Conservation (phyloP, 495 filamentous ascomycete species). For the Glonium stellatum region DNA sequence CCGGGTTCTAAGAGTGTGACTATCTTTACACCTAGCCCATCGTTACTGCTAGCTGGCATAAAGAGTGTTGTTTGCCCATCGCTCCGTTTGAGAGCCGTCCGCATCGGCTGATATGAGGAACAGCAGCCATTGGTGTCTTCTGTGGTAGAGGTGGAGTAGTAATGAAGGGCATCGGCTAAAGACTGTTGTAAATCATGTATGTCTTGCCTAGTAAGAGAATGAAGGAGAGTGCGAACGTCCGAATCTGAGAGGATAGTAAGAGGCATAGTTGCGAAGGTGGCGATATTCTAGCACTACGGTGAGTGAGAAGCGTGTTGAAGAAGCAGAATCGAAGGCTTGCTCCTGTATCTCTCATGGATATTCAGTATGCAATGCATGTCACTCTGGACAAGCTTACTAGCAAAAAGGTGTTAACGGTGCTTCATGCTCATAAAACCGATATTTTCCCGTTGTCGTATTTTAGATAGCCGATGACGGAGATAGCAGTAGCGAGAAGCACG, state of each 20-base stretch:
- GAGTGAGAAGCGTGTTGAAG: neutral
- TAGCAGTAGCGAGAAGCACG: neutral
- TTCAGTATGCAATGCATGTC: neutral
- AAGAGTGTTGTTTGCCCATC: conserved; percentile 80
- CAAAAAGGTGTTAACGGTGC: too few relatives aligned
- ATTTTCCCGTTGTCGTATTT: neutral
- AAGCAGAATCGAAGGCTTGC: neutral
- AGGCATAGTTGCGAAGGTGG: conserved; percentile 47
- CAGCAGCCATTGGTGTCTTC: conserved; percentile 44
- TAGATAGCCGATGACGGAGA: neutral
- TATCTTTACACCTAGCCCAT: conserved; percentile 57
- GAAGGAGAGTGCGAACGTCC: conserved; percentile 63
- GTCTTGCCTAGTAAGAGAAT: conserved; percentile 62
- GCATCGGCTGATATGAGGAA: conserved; percentile 65
- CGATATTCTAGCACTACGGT: neutral
- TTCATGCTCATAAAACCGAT: neutral
- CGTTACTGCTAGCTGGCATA: conserved; percentile 71
- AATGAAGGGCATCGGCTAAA: conserved; percentile 70
- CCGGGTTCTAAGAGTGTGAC: conserved; percentile 41
- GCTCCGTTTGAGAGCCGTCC: conserved; percentile 59
- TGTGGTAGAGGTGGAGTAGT: conserved; percentile 65
- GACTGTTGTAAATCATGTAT: conserved; percentile 55
- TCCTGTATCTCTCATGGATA: neutral
- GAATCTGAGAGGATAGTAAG: conserved; percentile 68
- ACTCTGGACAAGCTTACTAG: neutral